These are phyloP conservation scores for Reticulascus tulasneorum DNA, from an alignment of 2,329 filamentous ascomycete genomes.

Conservation along the genomic window DNA sequence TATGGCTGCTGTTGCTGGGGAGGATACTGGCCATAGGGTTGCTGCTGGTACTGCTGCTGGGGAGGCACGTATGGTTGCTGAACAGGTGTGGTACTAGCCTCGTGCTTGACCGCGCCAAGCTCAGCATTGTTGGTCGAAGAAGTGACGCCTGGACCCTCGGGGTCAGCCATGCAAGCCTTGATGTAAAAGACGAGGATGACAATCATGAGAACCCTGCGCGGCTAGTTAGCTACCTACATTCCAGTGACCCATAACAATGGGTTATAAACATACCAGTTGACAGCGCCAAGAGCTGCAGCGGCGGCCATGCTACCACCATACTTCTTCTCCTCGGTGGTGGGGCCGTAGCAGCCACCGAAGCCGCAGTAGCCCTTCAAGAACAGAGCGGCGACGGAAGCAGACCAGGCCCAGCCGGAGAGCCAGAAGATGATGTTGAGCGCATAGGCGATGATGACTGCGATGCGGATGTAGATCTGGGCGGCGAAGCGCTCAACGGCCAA, in stretches of 20 bases:
- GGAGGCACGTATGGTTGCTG: too few relatives aligned
- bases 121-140: too few relatives aligned
- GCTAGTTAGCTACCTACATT: neutral
- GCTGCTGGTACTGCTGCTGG: too few relatives aligned
- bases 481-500: constrained; percentile 31
- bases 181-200: constrained; percentile 35
- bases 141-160: constrained; percentile 9
- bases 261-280: constrained; percentile 30
- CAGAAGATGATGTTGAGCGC: constrained; percentile 38
- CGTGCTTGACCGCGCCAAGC: too few relatives aligned
- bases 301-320: constrained; percentile 30
- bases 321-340: constrained; percentile 12
- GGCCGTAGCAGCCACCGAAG: constrained; percentile 16
- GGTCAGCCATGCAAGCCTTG: constrained; percentile 24
- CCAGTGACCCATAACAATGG: neutral
- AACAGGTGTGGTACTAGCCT: too few relatives aligned
- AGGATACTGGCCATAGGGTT: too few relatives aligned
- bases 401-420: constrained; percentile 39
- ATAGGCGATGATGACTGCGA: constrained; percentile 31
- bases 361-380: constrained; percentile 16
- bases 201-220: constrained; percentile 32
- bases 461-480: constrained; percentile 33
- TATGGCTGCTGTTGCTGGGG: too few relatives aligned
- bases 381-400: constrained; percentile 28
- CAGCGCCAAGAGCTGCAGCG: constrained; percentile 35